Base-by-base conservation (phyloP, 495 filamentous ascomycete genomes). In the Tuber melanosporum region DNA sequence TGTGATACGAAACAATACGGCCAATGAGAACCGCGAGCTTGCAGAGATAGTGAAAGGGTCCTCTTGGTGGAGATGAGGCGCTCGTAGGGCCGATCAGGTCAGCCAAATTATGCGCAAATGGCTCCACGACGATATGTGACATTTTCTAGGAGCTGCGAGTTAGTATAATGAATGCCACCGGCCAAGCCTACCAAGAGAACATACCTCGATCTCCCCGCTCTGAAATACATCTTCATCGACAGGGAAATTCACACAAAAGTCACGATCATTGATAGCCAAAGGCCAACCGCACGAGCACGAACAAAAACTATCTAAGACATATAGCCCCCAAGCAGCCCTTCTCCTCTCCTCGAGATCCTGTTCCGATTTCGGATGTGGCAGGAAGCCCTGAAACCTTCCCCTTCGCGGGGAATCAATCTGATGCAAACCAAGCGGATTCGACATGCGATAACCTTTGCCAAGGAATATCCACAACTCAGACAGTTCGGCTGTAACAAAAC, bases 231-330 rank as follows among this genome's bases (percentile, higher is more conserved):
- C 81, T 46, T 83, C 81, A 26, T 82, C 81, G 15, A 82, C 80
- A 1, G 81, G 81, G 47, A 83, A 83, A 73, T 83, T 83, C n/a
- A 83, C 81, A 57, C 78, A 80, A 73, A 82, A 83, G 42, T 78
- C 81, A 22, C 75, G 73, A 45, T 83, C 81, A 41, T 75, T 76
- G 9, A 83, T 77, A 19, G 73, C 49, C 62, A 80, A 41, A 5
- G 81, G 75, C 81, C 81, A 82, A 7, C 77, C 77, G 17, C 76
- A 74, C 26, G 80, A 80, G 46, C 71, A 78, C 19, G 75, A 80
- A 20, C 77, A 39, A n/a, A 83, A 75, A 26, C 78, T 77, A 46
- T 83, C 79, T 41, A 83, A 74, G 26, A 83, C 76, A 66, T 80
- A 83, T 8, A 83, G 52, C 3, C 77, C 78, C 81, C 81, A 83